Conservation (phyloP, 805 yeast genomes). For the Sungouiella blattae region DNA sequence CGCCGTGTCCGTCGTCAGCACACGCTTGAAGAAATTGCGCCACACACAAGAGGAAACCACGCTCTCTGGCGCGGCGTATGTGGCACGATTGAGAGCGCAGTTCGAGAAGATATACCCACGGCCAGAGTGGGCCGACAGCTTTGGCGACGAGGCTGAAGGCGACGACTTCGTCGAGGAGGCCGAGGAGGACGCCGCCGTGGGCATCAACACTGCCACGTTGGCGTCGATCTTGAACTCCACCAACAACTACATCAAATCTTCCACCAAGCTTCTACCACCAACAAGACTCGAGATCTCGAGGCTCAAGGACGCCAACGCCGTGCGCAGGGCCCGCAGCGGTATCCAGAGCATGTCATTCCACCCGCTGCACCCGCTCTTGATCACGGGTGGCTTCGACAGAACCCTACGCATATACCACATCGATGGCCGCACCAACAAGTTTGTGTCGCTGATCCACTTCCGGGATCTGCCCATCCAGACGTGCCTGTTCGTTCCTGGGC, state of each 20-base stretch:
- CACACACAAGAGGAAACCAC: conserved; percentile 49
- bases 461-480: conserved; percentile 77
- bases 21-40: conserved; percentile 70
- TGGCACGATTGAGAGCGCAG: conserved; percentile 66
- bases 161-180: conserved; percentile 21
- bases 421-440: conserved; percentile 78
- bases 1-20: conserved; percentile 56
- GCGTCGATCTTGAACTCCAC: conserved; percentile 30
- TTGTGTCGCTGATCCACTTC: conserved; percentile 80
- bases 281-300: conserved; percentile 71
- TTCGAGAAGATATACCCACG: conserved; percentile 70
- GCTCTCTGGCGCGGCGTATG: conserved; percentile 59
- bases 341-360: conserved; percentile 88
- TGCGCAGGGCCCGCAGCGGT: conserved; percentile 67
- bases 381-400: conserved; percentile 91
- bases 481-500: conserved; percentile 56
- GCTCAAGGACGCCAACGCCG: conserved; percentile 79
- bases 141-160: conserved; percentile 32
- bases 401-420: conserved; percentile 83
- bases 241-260: conserved; percentile 37
- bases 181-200: conserved; percentile 17
- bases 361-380: conserved; percentile 71
- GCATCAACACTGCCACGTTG: conserved; percentile 28
- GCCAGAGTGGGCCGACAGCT: conserved; percentile 71
- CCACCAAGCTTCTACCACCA: conserved; percentile 62